phyloP scores from a whole-genome alignment of 2,329 filamentous ascomycete species.

The Sphaerostilbella broomeana region DNA sequence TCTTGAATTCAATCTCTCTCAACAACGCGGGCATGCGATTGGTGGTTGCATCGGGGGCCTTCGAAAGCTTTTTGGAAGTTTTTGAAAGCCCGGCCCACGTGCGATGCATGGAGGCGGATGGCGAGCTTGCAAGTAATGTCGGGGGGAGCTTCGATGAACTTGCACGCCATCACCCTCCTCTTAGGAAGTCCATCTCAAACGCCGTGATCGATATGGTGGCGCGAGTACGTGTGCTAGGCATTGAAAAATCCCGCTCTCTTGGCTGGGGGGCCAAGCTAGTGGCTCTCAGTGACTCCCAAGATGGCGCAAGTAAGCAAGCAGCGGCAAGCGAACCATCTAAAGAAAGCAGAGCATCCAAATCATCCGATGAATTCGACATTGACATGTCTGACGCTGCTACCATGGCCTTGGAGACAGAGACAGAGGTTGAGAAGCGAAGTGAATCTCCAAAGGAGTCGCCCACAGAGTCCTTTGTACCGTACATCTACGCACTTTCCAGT shows the following conservation, averaged over 20 bases:
- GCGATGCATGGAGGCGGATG: conserved; percentile 71
- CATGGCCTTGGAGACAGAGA: conserved; percentile 14
- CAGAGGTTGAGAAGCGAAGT: conserved; percentile 12
- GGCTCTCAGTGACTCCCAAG: conserved; percentile 48
- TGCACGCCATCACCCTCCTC: conserved; percentile 80
- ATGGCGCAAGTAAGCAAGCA: too few relatives aligned
- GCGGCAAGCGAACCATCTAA: conserved; percentile 30
- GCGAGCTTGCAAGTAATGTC: conserved; percentile 61
- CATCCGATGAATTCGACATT: conserved; percentile 44
- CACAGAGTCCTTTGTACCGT: conserved; percentile 49
- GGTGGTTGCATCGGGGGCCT: conserved; percentile 73
- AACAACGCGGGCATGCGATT: conserved; percentile 82
- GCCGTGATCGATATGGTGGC: conserved; percentile 86
- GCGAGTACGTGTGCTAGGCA: conserved; percentile 68
- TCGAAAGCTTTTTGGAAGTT: conserved; percentile 89
- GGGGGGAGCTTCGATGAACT: conserved; percentile 90
- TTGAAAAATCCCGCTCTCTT: conserved; percentile 58
- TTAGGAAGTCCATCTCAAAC: conserved; percentile 74
- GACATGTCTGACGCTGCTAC: conserved; percentile 60
- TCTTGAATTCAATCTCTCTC: conserved; percentile 88
- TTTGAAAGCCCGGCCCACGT: conserved; percentile 91
- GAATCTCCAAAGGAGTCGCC: conserved; percentile 21
- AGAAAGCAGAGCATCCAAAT: conserved; percentile 34
- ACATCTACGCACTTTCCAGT: conserved; percentile 66
- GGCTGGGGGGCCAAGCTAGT: conserved; percentile 77